Base-by-base conservation (phyloP, 1,139 yeast species). In the Saccharomyces hybrid region DNA sequence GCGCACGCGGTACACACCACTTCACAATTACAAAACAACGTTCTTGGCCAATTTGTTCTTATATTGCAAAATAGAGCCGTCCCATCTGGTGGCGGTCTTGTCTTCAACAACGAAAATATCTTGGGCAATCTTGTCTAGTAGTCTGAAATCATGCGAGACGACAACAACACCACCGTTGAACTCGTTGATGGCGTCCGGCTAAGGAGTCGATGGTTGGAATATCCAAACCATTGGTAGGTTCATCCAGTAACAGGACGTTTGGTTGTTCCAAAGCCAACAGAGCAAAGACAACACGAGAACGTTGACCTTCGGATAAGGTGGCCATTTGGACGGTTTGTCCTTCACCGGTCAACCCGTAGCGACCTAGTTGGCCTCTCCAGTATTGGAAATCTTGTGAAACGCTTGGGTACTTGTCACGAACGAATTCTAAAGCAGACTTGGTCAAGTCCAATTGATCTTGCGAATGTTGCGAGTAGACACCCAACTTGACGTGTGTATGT, bases 141-240 rank as follows among this genome's bases (percentile, higher is more conserved):
- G 82, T 78, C 99, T 86, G 93, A 95, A 93, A 79, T 93, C 99
- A 82, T 93, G 99, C 59, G 98, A 90, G 62, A 93, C 99, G 59
- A 93, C 96, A 62, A 90, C 96, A 56, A 93, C 97, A 80, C 99
- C 99, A 76, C 99, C 99, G 69, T 85, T 88, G 79, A 88, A 95
- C 47, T 83, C 86, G 64, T 89, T 84, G 71, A 95, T 91, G 60
- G 99, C 99, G 57, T 87, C 96, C 56, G 98, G 98, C 99, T 69
- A 93, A 80, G 48, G 99, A 93, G 76, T 95, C 99, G 70, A 93
- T 93, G 51, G 99, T 91, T 68, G 97, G 88, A 67, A 95, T 91
- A 79, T 95, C 99, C 75, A 95, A 81, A 81, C 98, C 99, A 81
- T 93, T 93, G 65, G 99, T 93, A 82, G 99, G 99, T 84, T 95